Percentiles rank a stretch among this genome's conserved stretches.
phyloP scores from a whole-genome alignment of 768 basidiomycete species.

The Leucosporidium scottii region DNA sequence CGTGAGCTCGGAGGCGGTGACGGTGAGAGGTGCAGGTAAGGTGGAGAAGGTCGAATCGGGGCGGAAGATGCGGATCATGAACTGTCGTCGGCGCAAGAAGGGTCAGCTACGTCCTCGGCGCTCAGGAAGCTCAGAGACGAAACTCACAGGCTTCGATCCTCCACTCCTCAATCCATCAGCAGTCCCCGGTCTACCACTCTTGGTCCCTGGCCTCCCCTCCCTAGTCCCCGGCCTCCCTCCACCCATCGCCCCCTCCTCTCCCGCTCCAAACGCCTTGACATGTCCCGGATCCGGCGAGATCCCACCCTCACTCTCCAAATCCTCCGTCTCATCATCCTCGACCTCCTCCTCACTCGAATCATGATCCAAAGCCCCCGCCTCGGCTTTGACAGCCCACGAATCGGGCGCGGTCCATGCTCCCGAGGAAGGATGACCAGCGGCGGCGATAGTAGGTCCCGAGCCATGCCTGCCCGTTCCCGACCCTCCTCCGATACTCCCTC shows the following conservation, averaged over 20 bases:
- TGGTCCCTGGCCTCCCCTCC: constrained; percentile 1
- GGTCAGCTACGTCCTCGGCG: background rate
- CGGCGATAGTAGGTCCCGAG: too few species aligned
- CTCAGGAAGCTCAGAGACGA: background rate
- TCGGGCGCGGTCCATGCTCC: constrained; percentile 43
- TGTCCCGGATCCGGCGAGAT: background rate
- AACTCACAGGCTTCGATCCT: constrained; percentile 23
- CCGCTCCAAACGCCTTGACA: constrained; percentile 1
- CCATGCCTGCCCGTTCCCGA: too few species aligned
- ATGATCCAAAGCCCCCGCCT: constrained; percentile 34
- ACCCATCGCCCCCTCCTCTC: background rate
- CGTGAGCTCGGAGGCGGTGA: constrained; percentile 63
- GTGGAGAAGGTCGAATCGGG: constrained; percentile 66
- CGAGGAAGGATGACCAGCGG: background rate
- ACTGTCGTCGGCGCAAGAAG: constrained; percentile 38
- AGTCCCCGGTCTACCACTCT: constrained; percentile 9
- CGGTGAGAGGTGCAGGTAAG: constrained; percentile 55
- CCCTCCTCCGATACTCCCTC: too few species aligned
- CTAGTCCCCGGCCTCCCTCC: constrained; percentile 6
- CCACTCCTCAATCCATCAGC: constrained; percentile 20
- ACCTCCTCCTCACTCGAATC: constrained; percentile 34
- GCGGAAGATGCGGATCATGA: constrained; percentile 64
- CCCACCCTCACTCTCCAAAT: constrained; percentile 13
- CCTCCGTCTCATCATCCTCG: constrained; percentile 35
- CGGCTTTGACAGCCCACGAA: constrained; percentile 47